phyloP scores from a whole-genome alignment of 768 basidiomycete genomes.

The Leccinum olivaceopallidum region DNA sequence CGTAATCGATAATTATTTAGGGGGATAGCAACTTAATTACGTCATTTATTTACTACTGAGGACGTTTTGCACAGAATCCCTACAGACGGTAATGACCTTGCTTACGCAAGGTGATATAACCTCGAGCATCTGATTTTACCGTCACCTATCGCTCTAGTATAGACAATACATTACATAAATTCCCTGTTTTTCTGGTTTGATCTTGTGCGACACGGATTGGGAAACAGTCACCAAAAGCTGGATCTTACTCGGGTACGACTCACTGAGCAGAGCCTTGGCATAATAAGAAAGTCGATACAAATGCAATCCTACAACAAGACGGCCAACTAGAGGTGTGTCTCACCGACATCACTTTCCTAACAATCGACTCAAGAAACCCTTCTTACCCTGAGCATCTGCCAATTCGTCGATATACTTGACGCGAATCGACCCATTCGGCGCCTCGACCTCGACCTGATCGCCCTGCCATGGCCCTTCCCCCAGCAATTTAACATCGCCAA shows the following conservation, averaged over 20 bases:
- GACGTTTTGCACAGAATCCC: no score
- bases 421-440: constrained; percentile 18
- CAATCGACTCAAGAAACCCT: constrained; percentile 21
- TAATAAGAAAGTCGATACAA: neutral
- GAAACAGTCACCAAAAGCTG: neutral
- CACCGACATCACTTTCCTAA: constrained; percentile 15
- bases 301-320: neutral
- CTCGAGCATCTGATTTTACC: neutral
- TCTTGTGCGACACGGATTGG: neutral
- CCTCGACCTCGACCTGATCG: constrained; percentile 18
- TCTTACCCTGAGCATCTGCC: neutral
- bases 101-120: neutral
- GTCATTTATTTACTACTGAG: no score
- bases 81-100: no score
- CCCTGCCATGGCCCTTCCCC: constrained; percentile 24
- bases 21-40: no score
- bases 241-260: no score
- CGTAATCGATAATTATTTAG: no score
- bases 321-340: neutral
- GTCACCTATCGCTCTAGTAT: neutral
- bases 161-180: neutral
- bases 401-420: constrained; percentile 25
- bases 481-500: constrained; percentile 25
- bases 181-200: neutral
- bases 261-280: no score